A percentile compares a stretch with the other conserved stretches of the same genome.
These are phyloP conservation scores for Penicillium sp. DNA, from an alignment of 2,329 filamentous ascomycete genomes.

Conservation along the genomic window DNA sequence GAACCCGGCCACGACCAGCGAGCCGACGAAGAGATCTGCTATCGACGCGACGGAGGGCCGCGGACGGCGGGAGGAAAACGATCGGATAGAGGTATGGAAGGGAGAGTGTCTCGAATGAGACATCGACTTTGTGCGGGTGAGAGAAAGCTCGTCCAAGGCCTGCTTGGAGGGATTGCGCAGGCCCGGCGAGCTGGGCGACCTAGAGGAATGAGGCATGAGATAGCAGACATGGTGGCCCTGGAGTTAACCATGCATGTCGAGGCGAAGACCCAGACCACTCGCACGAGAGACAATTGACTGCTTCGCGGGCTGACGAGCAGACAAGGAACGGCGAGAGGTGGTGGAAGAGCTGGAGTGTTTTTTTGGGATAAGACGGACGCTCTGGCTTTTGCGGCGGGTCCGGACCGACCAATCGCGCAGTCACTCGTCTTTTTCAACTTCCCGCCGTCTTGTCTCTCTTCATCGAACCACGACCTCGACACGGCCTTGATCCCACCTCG, in stretches of 20 bases:
- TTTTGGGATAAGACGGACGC: slow-evolving; percentile 21
- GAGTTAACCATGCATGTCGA: slow-evolving; percentile 33
- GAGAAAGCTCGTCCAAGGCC: slow-evolving; percentile 29
- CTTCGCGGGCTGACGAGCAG: slow-evolving; percentile 11
- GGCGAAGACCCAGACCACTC: slow-evolving; percentile 18
- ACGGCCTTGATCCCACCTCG: neutral
- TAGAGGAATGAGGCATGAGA: slow-evolving; percentile 60
- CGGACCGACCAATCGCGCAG: slow-evolving; percentile 36
- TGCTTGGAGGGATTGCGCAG: slow-evolving; percentile 46
- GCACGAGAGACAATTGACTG: slow-evolving; percentile 8
- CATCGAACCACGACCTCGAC: slow-evolving; percentile 2
- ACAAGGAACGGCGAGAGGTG: slow-evolving; percentile 4
- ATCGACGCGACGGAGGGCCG: slow-evolving; percentile 34
- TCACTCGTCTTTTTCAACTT: slow-evolving; percentile 36
- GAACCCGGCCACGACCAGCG: slow-evolving; percentile 48
- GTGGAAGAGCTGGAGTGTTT: slow-evolving; percentile 18
- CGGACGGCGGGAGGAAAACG: slow-evolving; percentile 26
- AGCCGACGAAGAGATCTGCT: slow-evolving; percentile 50
- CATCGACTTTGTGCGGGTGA: slow-evolving; percentile 25
- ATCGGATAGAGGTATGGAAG: slow-evolving; percentile 24
- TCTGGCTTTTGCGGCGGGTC: slow-evolving; percentile 31
- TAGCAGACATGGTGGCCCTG: slow-evolving; percentile 53
- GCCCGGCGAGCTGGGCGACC: slow-evolving; percentile 48
- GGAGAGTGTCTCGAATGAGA: slow-evolving; percentile 23
- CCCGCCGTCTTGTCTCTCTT: slow-evolving; percentile 16